phyloP scores from a whole-genome alignment of 306 rosid species.

The Morella rubra region DNA sequence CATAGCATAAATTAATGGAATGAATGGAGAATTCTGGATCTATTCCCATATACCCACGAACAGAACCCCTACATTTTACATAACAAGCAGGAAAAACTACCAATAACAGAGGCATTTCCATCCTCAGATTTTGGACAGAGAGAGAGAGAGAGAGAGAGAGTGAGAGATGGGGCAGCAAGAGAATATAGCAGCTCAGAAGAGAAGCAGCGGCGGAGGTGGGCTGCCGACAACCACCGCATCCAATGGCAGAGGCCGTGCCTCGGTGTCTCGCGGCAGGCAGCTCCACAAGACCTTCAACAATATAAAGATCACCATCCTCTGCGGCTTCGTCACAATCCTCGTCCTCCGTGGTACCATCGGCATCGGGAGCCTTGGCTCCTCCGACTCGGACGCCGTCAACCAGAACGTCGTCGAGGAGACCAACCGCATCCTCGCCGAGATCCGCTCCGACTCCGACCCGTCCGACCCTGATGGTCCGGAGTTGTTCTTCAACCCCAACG shows the following conservation, averaged over 20 bases:
- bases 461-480: constrained; percentile 53
- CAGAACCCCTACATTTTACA: not conserved
- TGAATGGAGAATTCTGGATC: not conserved
- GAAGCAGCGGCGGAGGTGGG: constrained; percentile 3
- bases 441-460: constrained; percentile 84
- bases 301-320: constrained; percentile 81
- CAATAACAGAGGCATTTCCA: not conserved
- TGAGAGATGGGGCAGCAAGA: not conserved
- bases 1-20: not conserved
- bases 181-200: not conserved
- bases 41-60: not conserved
- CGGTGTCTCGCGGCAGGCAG: constrained; percentile 81
- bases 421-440: constrained; percentile 88
- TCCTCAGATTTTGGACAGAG: not conserved
- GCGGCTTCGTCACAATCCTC: constrained; percentile 94
- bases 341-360: constrained; percentile 98
- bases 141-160: not conserved
- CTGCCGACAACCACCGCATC: constrained; percentile 38
- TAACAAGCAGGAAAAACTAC: not conserved
- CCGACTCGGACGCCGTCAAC: constrained; percentile 67
- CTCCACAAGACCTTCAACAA: constrained; percentile 88
- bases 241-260: constrained; percentile 34
- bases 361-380: constrained; percentile 60
- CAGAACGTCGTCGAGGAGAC: constrained; percentile 77
- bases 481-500: constrained; percentile 51